Conservation (phyloP, 2,329 filamentous ascomycete species). For the Colletotrichum echinochloae region DNA sequence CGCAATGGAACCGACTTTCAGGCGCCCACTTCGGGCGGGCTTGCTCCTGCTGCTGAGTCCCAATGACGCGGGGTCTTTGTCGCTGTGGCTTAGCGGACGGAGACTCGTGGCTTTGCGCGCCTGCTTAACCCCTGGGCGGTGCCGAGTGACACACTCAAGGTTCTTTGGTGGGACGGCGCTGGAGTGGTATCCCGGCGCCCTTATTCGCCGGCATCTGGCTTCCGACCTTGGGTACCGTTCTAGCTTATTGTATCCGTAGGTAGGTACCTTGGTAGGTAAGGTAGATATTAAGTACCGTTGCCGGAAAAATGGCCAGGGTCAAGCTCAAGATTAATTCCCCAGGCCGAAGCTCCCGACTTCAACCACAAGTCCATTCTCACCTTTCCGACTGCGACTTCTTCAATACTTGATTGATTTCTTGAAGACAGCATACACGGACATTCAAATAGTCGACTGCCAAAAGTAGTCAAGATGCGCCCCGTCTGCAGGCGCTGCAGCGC, state of each 20-base stretch:
- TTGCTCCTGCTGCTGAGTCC: constrained; percentile 13
- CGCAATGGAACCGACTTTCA: constrained; percentile 17
- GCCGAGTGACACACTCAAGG: constrained; percentile 18
- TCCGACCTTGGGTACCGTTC: not conserved
- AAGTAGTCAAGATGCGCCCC: constrained; percentile 15
- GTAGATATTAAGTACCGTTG: no score
- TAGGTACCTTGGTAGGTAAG: not conserved
- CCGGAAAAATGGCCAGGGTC: constrained; percentile 12
- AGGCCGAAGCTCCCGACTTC: constrained; percentile 23
- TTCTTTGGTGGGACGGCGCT: not conserved
- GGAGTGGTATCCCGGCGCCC: constrained; percentile 1
- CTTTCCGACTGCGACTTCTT: not conserved
- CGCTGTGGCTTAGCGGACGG: constrained; percentile 26
- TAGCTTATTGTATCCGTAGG: not conserved
- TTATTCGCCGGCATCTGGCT: constrained; percentile 9
- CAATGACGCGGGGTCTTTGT: constrained; percentile 35
- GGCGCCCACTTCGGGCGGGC: constrained; percentile 10
- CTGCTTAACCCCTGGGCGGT: not conserved
- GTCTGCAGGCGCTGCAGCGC: constrained; percentile 22
- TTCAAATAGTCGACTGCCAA: not conserved
- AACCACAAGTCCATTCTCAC: not conserved
- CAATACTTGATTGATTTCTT: not conserved
- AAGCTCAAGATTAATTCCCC: constrained; percentile 27
- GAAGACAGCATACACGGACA: not conserved
- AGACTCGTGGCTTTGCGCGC: constrained; percentile 7